Evolutionary conservation across 352 stramenopile genomes (phyloP).

Genomic region (Phytophthora meadii): DNA sequence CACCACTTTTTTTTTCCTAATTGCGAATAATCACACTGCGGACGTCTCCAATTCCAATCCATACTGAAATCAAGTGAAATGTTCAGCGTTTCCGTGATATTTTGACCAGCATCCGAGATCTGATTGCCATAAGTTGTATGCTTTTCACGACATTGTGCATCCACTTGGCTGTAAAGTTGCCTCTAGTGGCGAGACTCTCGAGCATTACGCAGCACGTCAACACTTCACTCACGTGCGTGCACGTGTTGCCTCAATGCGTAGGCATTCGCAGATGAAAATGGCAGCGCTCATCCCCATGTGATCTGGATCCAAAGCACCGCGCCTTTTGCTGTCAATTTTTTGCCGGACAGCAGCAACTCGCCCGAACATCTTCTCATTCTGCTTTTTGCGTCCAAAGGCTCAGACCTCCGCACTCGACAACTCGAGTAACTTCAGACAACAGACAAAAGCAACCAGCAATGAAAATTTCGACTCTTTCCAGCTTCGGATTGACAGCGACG

Average conservation of each 20-base stretch:
- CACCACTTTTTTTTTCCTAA: neutral
- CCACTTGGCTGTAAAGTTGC: neutral
- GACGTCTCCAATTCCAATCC: slow-evolving; percentile 12
- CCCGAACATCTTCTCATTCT: neutral
- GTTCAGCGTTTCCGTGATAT: slow-evolving; percentile 14
- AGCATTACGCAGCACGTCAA: neutral
- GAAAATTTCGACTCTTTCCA: slow-evolving; percentile 39
- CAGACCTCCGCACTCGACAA: neutral
- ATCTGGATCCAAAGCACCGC: slow-evolving; percentile 19
- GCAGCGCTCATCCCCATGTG: slow-evolving; percentile 7
- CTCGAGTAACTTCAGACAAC: neutral
- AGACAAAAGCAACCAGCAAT: slow-evolving; percentile 18
- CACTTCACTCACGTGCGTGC: slow-evolving; percentile 5
- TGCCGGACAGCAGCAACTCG: neutral
- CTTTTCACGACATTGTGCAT: slow-evolving; percentile 20
- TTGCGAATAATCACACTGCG: slow-evolving; percentile 12
- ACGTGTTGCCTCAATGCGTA: slow-evolving; percentile 5
- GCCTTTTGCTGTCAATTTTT: slow-evolving; percentile 17
- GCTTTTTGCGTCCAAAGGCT: neutral
- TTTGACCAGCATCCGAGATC: slow-evolving; percentile 10
- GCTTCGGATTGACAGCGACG: slow-evolving; percentile 8
- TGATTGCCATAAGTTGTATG: neutral
- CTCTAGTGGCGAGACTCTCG: neutral
- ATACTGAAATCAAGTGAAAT: slow-evolving; percentile 22
- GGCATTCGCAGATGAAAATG: slow-evolving; percentile 6